Percentiles rank a stretch among this genome's conserved stretches.
Conservation (phyloP, 106 monocot species). For the Acanthochlamys bracteata region DNA sequence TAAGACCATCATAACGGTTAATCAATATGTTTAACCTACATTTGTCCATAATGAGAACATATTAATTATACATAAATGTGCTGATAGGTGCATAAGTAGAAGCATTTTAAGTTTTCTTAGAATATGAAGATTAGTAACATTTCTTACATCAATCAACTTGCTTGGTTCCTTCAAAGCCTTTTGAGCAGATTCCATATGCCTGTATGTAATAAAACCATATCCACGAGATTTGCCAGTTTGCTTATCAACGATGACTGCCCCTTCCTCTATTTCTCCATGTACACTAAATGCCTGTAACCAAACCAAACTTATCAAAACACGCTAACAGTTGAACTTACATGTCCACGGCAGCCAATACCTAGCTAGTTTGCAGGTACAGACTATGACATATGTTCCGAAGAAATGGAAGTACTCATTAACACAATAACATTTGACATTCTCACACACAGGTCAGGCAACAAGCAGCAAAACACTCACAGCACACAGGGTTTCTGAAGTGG, state of each 20-base stretch:
- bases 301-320: not conserved
- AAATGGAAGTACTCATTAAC: too few species aligned
- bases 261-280: constrained; percentile 56
- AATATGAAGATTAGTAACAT: not conserved
- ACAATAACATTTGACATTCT: constrained; percentile 7
- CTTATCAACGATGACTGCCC: constrained; percentile 49
- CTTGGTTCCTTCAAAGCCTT: constrained; percentile 40
- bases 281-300: constrained; percentile 22
- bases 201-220: constrained; percentile 48
- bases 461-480: constrained; percentile 54
- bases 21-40: too few species aligned
- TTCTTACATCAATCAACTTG: constrained; percentile 51
- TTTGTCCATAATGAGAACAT: not conserved
- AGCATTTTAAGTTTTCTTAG: not conserved
- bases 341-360: too few species aligned
- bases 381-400: too few species aligned
- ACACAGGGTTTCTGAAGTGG: constrained; percentile 60
- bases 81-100: not conserved
- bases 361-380: too few species aligned
- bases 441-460: constrained; percentile 34
- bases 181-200: constrained; percentile 39
- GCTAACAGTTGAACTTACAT: too few species aligned
- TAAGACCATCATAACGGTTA: too few species aligned
- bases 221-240: constrained; percentile 52
- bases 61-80: not conserved